These are phyloP conservation scores for Suillus sp. DNA, from an alignment of 768 basidiomycete genomes.

Conservation along the genomic window DNA sequence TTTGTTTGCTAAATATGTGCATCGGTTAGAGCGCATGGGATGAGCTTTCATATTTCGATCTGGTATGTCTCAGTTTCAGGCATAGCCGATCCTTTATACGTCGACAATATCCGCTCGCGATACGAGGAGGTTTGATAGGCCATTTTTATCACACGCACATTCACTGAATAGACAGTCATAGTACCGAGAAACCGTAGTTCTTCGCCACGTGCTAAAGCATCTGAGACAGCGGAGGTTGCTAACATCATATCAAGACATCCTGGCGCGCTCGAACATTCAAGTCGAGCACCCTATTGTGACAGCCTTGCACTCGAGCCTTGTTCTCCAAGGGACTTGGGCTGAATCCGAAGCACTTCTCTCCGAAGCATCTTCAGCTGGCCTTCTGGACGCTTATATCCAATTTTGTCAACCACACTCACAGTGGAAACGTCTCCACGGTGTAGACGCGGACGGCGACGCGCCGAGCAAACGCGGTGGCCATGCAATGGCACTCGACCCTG, in stretches of 20 bases:
- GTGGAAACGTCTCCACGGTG: constrained; percentile 62
- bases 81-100: constrained; percentile 53
- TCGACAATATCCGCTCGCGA: constrained; percentile 51
- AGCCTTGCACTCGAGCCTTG: constrained; percentile 60
- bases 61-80: constrained; percentile 73
- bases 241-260: constrained; percentile 61
- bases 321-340: constrained; percentile 67
- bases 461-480: constrained; percentile 77
- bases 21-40: constrained; percentile 61
- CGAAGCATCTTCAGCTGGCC: constrained; percentile 50
- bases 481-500: constrained; percentile 76
- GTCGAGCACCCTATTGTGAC: constrained; percentile 75
- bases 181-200: constrained; percentile 66
- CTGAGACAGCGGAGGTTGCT: constrained; percentile 75
- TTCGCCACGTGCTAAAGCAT: constrained; percentile 74
- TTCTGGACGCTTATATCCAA: constrained; percentile 62
- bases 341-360: constrained; percentile 56
- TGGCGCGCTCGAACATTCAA: constrained; percentile 53
- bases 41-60: constrained; percentile 76
- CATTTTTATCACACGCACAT: background rate
- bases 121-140: constrained; percentile 62
- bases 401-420: constrained; percentile 58
- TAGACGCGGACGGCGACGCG: constrained; percentile 62
- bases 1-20: background rate
- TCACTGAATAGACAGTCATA: constrained; percentile 26